Base-by-base conservation (phyloP, 208 protist genomes). In the Crithidia sp. region DNA sequence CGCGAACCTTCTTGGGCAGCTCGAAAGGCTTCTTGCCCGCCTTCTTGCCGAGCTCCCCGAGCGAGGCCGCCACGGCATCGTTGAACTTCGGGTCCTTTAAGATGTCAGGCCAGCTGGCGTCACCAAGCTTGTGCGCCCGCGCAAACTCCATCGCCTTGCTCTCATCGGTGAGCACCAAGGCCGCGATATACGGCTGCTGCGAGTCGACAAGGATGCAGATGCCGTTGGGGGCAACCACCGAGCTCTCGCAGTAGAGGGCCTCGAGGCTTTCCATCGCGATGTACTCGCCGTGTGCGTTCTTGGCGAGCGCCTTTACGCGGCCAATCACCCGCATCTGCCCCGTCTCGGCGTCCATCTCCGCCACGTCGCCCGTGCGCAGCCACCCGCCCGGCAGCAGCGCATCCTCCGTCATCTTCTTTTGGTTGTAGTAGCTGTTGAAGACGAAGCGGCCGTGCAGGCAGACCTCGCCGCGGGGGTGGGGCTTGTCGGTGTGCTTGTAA, bases 331-430 rank as follows among this genome's bases (percentile, higher is more conserved):
- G 73, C 70, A 87, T 44, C 53, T 87, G 67, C 0, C 79, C 89
- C 39, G 57, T 83, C 6, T 80, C 41, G 7, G 45, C 74, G 28
- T 89, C 84, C 28, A 90, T 75, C 72, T 83, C 73, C 43, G 88
- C 95, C 37, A 97, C 90, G 71, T 98, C 95, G 45, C 95, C 95
- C 16, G 94, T 97, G 78, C 84, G 83, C 53, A 97, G 87, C 89
- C 88, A 98, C 19, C 91, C 92, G 43, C 89, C 92, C 10, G 65
- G 52, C 17, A 90, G 71, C 49, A 97, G 53, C n/a, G 37, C 80
- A 68, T 94, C 85, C 72, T 81, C 82, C 6, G 94, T 98, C 43
- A 89, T 67, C 65, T 87, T 72, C 9, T 81, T 71, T 64, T 98
- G 90, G 61, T 92, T 86, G 77, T 95, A 94, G 82, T 98, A 98